Evolutionary conservation across 202 grass and related monocot species (phyloP), one percentile per base, ranked within the genome.

Genomic region (Musa balbisiana): DNA sequence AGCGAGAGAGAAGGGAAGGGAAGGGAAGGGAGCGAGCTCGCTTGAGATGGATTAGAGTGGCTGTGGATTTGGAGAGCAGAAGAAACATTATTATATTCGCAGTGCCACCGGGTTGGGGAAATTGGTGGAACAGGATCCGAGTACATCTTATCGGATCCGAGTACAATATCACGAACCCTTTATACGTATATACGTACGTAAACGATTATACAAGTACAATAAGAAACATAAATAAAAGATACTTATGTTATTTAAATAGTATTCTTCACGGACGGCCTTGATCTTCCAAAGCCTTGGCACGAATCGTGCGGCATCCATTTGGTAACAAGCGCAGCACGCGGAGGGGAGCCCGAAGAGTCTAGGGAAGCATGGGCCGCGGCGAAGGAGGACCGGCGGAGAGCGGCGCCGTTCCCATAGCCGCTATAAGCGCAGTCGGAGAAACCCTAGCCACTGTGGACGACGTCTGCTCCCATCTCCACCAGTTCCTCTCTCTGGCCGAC

Each of bases 371-470:
- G 70, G 51, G 11, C 20, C 21, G 24, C 53, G 53, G 53, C 5
- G 73, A 64, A 59, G 65, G 79, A 4, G 14, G 85, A 82, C 77
- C 72, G 1, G 81, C 73, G 53, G 25, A 66, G 75, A 66, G 59
- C 59, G n/a, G 52, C 52, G 14, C 26, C 15, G 49, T 80, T 10
- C 78, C 78, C 12, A 80, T 0, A 52, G 14, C 56, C 1, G 55
- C 69, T 58, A 11, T 91, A 10, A 89, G 84, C 23, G 83, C 88
- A 29, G 80, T 86, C 14, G 80, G 69, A 29, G 86, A 91, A 22
- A 87, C 84, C 70, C 88, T 93, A 56, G 88, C 84, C n/a, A 79
- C 83, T 26, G 23, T 77, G 1, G 86, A 91, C 52, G 87, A 82
- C 52, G 80, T 91, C 20, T 76, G 86, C 33, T 72, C 86, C 71